These are phyloP conservation scores for Coemansia asiatica DNA, from an alignment of 192 early-diverging fungal species.

Conservation along the genomic window DNA sequence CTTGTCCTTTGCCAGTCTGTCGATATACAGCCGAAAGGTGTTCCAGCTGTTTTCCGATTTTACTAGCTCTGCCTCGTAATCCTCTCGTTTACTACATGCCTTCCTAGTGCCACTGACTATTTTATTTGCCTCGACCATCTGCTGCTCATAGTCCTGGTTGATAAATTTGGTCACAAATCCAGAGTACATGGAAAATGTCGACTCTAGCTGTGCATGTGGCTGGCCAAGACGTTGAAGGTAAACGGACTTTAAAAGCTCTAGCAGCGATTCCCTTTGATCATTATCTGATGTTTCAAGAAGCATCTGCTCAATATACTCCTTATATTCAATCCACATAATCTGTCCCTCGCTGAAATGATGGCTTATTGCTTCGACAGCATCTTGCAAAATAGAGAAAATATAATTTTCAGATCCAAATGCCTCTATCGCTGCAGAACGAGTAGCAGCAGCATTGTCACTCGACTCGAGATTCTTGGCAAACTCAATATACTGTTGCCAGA, in stretches of 20 bases:
- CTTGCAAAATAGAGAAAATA: slow-evolving; percentile 13
- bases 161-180: slow-evolving; percentile 32
- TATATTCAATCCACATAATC: slow-evolving; percentile 29
- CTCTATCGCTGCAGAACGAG: slow-evolving; percentile 18
- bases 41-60: slow-evolving; percentile 26
- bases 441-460: neutral
- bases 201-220: slow-evolving; percentile 37
- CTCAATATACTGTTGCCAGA: slow-evolving; percentile 43
- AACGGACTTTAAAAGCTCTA: slow-evolving; percentile 21
- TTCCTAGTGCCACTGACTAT: slow-evolving; percentile 25
- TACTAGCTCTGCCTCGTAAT: slow-evolving; percentile 19
- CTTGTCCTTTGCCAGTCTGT: slow-evolving; percentile 13
- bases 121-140: slow-evolving; percentile 34
- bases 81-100: slow-evolving; percentile 19
- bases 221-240: slow-evolving; percentile 30
- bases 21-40: slow-evolving; percentile 22
- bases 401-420: slow-evolving; percentile 24
- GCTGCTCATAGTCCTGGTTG: slow-evolving; percentile 33
- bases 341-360: slow-evolving; percentile 27
- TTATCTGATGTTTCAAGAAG: neutral
- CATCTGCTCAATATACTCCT: slow-evolving; percentile 19
- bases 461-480: slow-evolving; percentile 14
- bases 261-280: neutral
- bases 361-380: slow-evolving; percentile 24
- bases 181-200: slow-evolving; percentile 45